These are phyloP conservation scores for Sideroxylon spinosum DNA, from an alignment of 179 eudicot genomes.

Conservation along the genomic window DNA sequence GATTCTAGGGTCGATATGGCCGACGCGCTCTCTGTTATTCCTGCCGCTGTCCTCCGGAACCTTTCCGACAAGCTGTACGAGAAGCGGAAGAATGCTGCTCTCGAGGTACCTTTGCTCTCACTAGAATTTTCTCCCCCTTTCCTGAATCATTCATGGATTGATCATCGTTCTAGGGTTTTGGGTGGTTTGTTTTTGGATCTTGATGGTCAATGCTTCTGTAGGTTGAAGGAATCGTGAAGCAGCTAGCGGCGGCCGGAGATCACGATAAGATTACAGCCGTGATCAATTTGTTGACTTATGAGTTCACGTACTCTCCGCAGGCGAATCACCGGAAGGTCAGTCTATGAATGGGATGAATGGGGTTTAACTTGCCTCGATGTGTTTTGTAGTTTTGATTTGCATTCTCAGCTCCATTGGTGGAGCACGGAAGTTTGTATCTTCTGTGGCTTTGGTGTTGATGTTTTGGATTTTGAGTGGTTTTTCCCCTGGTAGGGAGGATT, in stretches of 20 bases:
- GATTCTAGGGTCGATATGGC: slow-evolving; percentile 47
- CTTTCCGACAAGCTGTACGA: slow-evolving; percentile 92
- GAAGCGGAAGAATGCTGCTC: slow-evolving; percentile 95
- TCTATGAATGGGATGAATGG: background rate
- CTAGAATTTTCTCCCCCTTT: background rate
- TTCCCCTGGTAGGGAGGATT: slow-evolving; percentile 70
- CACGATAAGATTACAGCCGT: slow-evolving; percentile 83
- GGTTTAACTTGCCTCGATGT: background rate
- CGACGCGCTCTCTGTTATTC: slow-evolving; percentile 58
- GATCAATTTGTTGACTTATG: slow-evolving; percentile 71
- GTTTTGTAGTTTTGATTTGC: no score
- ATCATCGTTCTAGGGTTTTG: slow-evolving; percentile 2
- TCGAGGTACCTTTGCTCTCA: slow-evolving; percentile 46
- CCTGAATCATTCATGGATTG: background rate
- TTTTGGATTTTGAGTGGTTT: background rate
- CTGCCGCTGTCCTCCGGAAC: slow-evolving; percentile 76
- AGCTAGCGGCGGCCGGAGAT: slow-evolving; percentile 57
- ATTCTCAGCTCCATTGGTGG: no score
- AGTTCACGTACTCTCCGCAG: slow-evolving; percentile 74
- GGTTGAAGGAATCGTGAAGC: slow-evolving; percentile 97
- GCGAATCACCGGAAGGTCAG: slow-evolving; percentile 89
- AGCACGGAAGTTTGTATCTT: no score
- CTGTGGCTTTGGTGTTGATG: no score
- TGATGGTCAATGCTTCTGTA: slow-evolving; percentile 17
- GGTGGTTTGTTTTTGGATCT: slow-evolving; percentile 12